These are phyloP conservation scores for Mollisia scopiformis DNA, from an alignment of 2,329 filamentous ascomycete species.

Conservation along the genomic window DNA sequence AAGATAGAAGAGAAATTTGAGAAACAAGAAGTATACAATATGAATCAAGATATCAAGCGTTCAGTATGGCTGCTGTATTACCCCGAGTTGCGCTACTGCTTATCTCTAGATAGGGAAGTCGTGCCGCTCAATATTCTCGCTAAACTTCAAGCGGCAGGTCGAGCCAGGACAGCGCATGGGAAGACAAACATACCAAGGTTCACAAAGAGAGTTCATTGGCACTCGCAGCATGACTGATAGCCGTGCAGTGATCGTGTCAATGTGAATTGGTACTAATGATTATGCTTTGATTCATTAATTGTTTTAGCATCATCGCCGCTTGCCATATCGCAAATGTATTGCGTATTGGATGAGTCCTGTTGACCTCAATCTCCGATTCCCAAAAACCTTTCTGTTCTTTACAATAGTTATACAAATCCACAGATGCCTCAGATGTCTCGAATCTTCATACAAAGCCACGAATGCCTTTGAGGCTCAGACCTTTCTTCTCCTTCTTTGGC, in stretches of 20 bases:
- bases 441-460: conserved; percentile 1
- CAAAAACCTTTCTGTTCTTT: neutral
- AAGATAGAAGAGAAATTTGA: neutral
- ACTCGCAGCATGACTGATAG: no score
- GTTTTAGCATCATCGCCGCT: no score
- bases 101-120: neutral
- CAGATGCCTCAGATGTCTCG: no score
- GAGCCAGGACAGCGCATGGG: neutral
- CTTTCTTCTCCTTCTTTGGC: conserved; percentile 15
- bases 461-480: conserved; percentile 5
- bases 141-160: neutral
- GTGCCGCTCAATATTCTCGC: neutral
- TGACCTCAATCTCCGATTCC: neutral
- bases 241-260: no score
- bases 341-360: neutral
- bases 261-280: no score
- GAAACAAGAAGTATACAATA: no score
- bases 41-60: no score
- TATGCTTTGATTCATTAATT: no score
- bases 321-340: neutral
- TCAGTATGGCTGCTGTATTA: neutral
- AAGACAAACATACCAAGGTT: neutral
- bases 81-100: neutral
- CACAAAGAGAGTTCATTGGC: no score
- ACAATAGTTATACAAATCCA: no score